Base-by-base conservation (phyloP, 345 rosid species). In the Salix caprea region DNA sequence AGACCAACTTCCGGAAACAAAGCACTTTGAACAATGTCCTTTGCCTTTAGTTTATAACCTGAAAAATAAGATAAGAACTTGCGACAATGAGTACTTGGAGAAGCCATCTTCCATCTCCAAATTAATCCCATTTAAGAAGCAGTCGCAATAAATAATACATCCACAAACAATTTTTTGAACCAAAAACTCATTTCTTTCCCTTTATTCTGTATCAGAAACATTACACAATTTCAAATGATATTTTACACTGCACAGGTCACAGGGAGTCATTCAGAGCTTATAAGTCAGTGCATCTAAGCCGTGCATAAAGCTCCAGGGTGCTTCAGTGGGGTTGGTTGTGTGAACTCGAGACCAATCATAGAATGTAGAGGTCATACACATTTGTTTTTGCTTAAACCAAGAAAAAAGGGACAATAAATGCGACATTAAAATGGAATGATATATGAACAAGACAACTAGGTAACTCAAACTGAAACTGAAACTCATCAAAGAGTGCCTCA, bases 1-100 rank as follows among this genome's bases (percentile, higher is more conserved):
- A 93, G 74, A 65, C 98, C 95, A 79, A 88, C 90, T 86, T 96
- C 98, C 42, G 96, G 97, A 85, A 96, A 96, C 79, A 94, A 87
- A 75, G 99, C 98, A 82, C 89, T 91, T 79, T 89, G 87, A 71
- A 96, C 92, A 76, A 83, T 88, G 19, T 94, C 98, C 86, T 86
- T 87, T 40, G 87, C 97, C 42, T 85, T 86, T 60, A 80, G 89
- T 82, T 78, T 84, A 80, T 96, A 96, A 82, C 99, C 97, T 92
- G 88, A 77, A 67, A 77, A 54, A 74, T 26, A 21, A 44, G 77
- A 71, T 8, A 78, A 15, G 32, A 64, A 6, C 23, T 52, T 18
- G 37, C 58, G 44, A 40, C 61, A 7, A 75, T 73, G 48, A 58
- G 69, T 44, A 50, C n/a, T 6, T 40, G 0, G 67, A 26, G 71